Evolutionary conservation across 495 filamentous ascomycete genomes (phyloP).

Genomic region (Penicillium odoratum): DNA sequence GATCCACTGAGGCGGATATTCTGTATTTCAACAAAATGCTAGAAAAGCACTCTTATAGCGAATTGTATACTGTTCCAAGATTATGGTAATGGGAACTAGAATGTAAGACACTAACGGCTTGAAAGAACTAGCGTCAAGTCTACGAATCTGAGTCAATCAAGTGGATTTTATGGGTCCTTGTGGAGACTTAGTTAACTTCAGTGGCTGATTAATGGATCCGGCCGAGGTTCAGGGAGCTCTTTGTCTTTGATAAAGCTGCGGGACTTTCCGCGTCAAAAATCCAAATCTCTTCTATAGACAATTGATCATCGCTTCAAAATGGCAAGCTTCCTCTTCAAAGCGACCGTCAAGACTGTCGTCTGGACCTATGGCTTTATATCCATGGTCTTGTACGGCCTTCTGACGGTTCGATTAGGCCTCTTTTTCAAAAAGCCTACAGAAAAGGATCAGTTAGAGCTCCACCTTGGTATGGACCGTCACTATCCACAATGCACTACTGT

Average conservation of each 20-base stretch:
- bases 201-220: neutral
- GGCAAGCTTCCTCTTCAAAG: conserved; percentile 17
- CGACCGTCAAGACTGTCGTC: conserved; percentile 18
- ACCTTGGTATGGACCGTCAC: conserved; percentile 32
- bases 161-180: neutral
- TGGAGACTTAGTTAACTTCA: neutral
- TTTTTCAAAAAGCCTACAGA: conserved; percentile 39
- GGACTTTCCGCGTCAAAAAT: neutral
- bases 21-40: conserved; percentile 7
- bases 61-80: neutral
- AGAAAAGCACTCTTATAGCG: neutral
- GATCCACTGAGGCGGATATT: conserved; percentile 6
- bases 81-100: neutral
- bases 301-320: conserved; percentile 5
- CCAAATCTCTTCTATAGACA: neutral
- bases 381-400: conserved; percentile 28
- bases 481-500: neutral
- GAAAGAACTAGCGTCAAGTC: no score
- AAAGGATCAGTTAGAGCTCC: conserved; percentile 38
- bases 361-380: conserved; percentile 41
- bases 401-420: conserved; percentile 26
- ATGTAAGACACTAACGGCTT: neutral
- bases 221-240: neutral
- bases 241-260: neutral
- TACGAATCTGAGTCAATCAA: no score